These are phyloP conservation scores for Fusarium bulbicola DNA, from an alignment of 2,329 filamentous ascomycete species.

Conservation along the genomic window DNA sequence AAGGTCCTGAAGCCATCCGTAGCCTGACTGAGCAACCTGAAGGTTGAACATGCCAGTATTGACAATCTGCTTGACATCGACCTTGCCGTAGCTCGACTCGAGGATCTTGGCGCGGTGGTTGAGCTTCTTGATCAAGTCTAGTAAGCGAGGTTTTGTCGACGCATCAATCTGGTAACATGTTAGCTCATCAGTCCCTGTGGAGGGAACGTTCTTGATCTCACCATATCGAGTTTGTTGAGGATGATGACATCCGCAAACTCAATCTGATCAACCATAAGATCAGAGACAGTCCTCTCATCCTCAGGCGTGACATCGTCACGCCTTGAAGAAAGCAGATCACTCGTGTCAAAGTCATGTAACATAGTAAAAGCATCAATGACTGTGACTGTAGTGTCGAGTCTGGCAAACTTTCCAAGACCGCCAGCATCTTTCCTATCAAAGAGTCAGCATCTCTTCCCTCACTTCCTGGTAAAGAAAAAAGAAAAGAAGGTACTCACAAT, in stretches of 20 bases:
- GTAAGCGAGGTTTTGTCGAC: conserved; percentile 56
- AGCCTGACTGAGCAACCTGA: conserved; percentile 68
- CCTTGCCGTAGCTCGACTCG: conserved; percentile 65
- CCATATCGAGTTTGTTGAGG: conserved; percentile 75
- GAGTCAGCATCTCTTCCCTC: not conserved
- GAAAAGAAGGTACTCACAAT: conserved; percentile 37
- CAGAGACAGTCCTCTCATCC: conserved; percentile 77
- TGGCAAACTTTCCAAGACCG: conserved; percentile 71
- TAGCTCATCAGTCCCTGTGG: not conserved
- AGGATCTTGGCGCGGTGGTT: conserved; percentile 74
- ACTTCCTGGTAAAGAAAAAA: not conserved
- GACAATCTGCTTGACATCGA: conserved; percentile 70
- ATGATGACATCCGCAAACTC: conserved; percentile 80
- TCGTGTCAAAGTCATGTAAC: conserved; percentile 76
- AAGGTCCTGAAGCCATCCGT: conserved; percentile 76
- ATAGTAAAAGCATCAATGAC: conserved; percentile 79
- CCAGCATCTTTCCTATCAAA: conserved; percentile 59
- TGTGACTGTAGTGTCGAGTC: conserved; percentile 76
- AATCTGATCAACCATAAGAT: conserved; percentile 80
- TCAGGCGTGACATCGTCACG: conserved; percentile 70
- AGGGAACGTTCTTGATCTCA: conserved; percentile 39
- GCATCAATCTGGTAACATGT: conserved; percentile 46
- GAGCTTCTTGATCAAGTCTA: conserved; percentile 65
- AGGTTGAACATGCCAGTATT: conserved; percentile 73
- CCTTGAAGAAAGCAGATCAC: conserved; percentile 71